Evolutionary conservation across 257 asterid genomes (phyloP).

Genomic region (Solanum arcanum): DNA sequence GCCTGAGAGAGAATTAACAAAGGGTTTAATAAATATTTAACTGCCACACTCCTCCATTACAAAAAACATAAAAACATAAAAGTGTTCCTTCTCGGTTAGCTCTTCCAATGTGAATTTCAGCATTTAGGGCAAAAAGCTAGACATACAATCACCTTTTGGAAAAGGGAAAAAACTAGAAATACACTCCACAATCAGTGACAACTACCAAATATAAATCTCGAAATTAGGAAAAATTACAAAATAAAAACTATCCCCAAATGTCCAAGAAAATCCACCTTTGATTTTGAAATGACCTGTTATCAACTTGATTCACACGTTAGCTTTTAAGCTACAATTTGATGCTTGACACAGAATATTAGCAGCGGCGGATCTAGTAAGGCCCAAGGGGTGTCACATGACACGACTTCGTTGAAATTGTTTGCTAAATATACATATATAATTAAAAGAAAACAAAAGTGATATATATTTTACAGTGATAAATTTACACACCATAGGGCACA

Average conservation of each 20-base stretch:
- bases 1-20: constrained; percentile 2
- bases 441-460: neutral
- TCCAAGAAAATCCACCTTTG: neutral
- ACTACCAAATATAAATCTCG: neutral
- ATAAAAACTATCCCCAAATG: neutral
- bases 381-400: neutral
- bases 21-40: neutral
- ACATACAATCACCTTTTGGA: neutral
- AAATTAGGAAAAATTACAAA: neutral
- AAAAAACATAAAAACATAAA: neutral
- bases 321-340: neutral
- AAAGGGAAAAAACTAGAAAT: neutral
- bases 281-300: neutral
- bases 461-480: neutral
- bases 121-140: neutral
- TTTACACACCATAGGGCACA: neutral
- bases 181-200: neutral
- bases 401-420: neutral
- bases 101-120: neutral
- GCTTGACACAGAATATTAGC: neutral
- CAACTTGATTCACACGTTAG: neutral
- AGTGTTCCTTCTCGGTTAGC: neutral
- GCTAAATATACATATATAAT: neutral
- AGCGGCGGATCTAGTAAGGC: neutral
- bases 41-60: neutral